A percentile compares a stretch with the other conserved stretches of the same genome.
Evolutionary conservation across 2,329 filamentous ascomycete species (phyloP).

Genomic region (Albifimbria verrucaria): DNA sequence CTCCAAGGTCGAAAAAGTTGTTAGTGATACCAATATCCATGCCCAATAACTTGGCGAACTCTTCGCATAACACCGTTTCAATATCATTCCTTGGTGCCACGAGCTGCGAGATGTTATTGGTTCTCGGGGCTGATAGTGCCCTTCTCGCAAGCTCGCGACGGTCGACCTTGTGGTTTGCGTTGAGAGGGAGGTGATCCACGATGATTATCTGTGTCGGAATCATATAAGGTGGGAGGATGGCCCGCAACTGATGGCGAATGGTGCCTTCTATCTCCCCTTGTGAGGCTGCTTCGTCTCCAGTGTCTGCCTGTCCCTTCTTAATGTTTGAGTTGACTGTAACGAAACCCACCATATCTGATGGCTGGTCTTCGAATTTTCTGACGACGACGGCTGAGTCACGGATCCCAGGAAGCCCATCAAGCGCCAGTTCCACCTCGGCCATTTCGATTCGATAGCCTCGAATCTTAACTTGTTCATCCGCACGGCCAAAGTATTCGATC

Average conservation of each 20-base stretch:
- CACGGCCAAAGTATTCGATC: slow-evolving; percentile 23
- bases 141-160: background rate
- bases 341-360: slow-evolving; percentile 11
- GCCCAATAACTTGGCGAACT: background rate
- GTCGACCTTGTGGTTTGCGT: slow-evolving; percentile 9
- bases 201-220: slow-evolving; percentile 2
- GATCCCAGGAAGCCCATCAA: slow-evolving; percentile 11
- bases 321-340: slow-evolving; percentile 10
- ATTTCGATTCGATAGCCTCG: slow-evolving; percentile 27
- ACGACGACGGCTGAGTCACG: slow-evolving; percentile 15
- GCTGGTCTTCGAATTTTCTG: background rate
- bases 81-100: background rate
- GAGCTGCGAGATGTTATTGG: background rate
- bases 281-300: slow-evolving; percentile 1
- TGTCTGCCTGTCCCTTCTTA: background rate
- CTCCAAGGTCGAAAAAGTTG: slow-evolving; percentile 11
- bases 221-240: background rate
- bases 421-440: slow-evolving; percentile 20
- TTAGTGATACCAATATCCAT: slow-evolving; percentile 1
- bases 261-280: background rate
- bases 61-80: background rate
- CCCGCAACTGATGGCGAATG: background rate
- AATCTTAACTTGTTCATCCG: slow-evolving; percentile 25
- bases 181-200: slow-evolving; percentile 3
- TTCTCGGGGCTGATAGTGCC: background rate